Base-by-base conservation (phyloP, 75 land plant genomes). In the Sequoia sempervirens region DNA sequence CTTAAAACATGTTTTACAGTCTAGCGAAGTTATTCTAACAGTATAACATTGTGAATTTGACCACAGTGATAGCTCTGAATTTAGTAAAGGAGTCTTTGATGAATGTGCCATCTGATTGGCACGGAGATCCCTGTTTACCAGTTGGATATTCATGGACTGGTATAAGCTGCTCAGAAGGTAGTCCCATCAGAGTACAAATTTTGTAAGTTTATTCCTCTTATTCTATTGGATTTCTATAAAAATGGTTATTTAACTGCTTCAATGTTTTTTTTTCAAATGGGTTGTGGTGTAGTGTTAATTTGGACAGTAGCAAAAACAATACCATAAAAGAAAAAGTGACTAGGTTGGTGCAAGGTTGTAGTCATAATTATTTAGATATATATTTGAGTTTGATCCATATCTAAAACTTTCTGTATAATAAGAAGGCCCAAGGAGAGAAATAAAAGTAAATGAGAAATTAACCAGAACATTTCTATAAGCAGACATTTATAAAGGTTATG, bases 71-170 rank as follows among this genome's bases (percentile, higher is more conserved):
- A 74, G 86, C 90, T 37, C 43, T 93, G 79, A 84, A 86, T 41
- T 79, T 5, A 1, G 0, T 93, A 36, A 90, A 85, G 84, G 52
- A 82, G 10, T 82, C 75, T 58, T 85, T 93, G 0, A 40, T 72
- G 14, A 87, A 89, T 75, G 83, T 82, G 12, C 95, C 93, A 28
- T 45, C 45, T 73, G 93, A 90, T 88, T 93, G 95, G 95, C 76
- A 43, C 73, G 95, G 95, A 66, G 95, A 93, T 83, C 95, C 95
- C 46, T 93, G 95, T 82, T 84, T 88, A 32, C 95, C 95, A 45
- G 45, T 18, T 7, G 66, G 61, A 23, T 87, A 92, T 68, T 76
- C 91, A 50, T 93, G 95, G 95, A 88, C 92, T 50, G 95, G 93
- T 72, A 45, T 93, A 82, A 88, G 87, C 45, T 93, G 95, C 87